phyloP scores from a whole-genome alignment of 2,329 filamentous ascomycete genomes.

The Ramichloridium luteum region DNA sequence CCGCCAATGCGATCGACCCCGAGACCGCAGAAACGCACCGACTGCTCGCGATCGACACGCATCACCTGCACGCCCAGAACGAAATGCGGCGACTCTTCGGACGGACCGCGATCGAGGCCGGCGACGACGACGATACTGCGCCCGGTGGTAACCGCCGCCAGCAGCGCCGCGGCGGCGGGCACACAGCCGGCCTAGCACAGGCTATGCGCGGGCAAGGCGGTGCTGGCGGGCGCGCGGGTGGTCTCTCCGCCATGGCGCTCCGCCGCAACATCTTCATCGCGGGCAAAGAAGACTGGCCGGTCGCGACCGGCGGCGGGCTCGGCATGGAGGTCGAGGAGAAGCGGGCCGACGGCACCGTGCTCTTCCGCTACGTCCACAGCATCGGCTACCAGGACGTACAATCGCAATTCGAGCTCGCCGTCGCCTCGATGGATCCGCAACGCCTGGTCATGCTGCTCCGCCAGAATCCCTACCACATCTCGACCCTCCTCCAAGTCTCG shows the following conservation, averaged over 20 bases:
- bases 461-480: constrained; percentile 77
- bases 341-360: constrained; percentile 44
- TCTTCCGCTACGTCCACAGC: constrained; percentile 72
- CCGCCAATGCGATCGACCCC: constrained; percentile 21
- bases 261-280: constrained; percentile 75
- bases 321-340: constrained; percentile 62
- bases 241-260: constrained; percentile 57
- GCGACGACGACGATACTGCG: constrained; percentile 37
- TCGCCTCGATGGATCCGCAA: constrained; percentile 76
- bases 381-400: constrained; percentile 62
- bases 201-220: constrained; percentile 40
- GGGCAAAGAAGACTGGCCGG: constrained; percentile 78
- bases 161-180: constrained; percentile 25
- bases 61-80: constrained; percentile 72
- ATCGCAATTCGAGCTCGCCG: constrained; percentile 60
- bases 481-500: constrained; percentile 83
- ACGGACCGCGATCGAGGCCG: constrained; percentile 47
- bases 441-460: constrained; percentile 65
- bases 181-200: constrained; percentile 46
- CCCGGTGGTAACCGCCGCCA: constrained; percentile 22
- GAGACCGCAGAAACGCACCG: constrained; percentile 38
- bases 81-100: constrained; percentile 78
- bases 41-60: constrained; percentile 51
- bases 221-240: constrained; percentile 47
- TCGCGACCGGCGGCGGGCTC: constrained; percentile 64